Evolutionary conservation across 2,329 filamentous ascomycete species (phyloP).

Genomic region (Colletotrichum trifolii): DNA sequence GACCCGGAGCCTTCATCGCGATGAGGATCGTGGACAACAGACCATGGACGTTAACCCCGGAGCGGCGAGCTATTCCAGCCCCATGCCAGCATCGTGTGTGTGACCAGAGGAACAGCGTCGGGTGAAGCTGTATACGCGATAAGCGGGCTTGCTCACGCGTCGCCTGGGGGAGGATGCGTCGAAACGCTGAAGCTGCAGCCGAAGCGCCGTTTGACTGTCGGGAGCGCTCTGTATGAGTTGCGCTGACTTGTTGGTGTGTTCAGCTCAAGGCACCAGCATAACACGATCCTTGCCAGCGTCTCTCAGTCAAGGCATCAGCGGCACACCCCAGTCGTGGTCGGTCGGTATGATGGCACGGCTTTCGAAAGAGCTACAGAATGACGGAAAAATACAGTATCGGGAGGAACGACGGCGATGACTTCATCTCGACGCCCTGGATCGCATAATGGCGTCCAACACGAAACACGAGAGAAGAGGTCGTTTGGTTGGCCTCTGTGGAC

Average conservation of each 20-base stretch:
- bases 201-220: not conserved
- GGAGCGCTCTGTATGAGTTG: not conserved
- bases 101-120: too few species aligned
- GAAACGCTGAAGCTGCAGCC: not conserved
- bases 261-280: constrained; percentile 23
- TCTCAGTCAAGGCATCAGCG: constrained; percentile 18
- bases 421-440: constrained; percentile 2
- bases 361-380: too few species aligned
- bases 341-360: not conserved
- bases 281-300: constrained; percentile 2
- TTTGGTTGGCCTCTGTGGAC: too few species aligned
- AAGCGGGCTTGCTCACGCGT: too few species aligned
- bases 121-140: too few species aligned
- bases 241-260: constrained; percentile 11
- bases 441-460: too few species aligned
- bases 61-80: too few species aligned
- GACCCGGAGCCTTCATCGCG: not conserved
- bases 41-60: too few species aligned
- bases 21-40: not conserved
- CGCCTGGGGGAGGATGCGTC: too few species aligned
- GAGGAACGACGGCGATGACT: constrained; percentile 2
- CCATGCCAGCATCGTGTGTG: too few species aligned
- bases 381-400: too few species aligned
- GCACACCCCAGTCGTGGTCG: not conserved
- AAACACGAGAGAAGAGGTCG: too few species aligned